Percentiles rank a stretch among this genome's conserved stretches.
phyloP scores from a whole-genome alignment of 2,329 filamentous ascomycete genomes.

The Pyricularia grisea region DNA sequence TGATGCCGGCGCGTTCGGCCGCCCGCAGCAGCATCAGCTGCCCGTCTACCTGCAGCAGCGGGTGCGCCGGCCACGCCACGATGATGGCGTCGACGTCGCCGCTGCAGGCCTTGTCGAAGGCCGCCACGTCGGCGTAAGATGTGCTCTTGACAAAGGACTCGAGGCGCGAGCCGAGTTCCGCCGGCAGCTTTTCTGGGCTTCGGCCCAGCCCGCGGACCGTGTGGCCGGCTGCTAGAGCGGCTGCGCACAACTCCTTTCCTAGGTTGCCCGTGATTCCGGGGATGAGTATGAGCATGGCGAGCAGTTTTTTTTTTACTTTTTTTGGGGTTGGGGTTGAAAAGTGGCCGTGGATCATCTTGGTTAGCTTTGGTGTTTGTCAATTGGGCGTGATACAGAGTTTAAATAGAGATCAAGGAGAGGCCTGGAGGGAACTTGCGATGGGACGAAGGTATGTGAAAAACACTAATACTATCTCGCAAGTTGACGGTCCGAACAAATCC shows the following conservation, averaged over 20 bases:
- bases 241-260: constrained; percentile 18
- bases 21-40: constrained; percentile 25
- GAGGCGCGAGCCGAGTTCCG: neutral
- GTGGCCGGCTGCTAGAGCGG: constrained; percentile 18
- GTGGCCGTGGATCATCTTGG: neutral
- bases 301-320: neutral
- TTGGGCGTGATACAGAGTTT: neutral
- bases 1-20: constrained; percentile 23
- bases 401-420: no score
- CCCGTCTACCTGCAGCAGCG: constrained; percentile 19
- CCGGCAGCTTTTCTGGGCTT: neutral
- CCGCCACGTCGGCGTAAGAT: constrained; percentile 12
- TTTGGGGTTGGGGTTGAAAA: no score
- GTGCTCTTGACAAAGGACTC: constrained; percentile 4
- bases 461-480: no score
- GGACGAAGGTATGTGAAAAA: no score
- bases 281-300: constrained; percentile 25
- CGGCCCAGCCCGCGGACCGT: constrained; percentile 21
- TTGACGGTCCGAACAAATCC: no score
- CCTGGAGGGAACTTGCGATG: no score
- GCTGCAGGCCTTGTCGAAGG: constrained; percentile 6
- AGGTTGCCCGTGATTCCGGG: constrained; percentile 25
- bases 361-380: neutral
- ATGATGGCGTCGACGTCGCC: constrained; percentile 7
- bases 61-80: neutral